phyloP scores from a whole-genome alignment of 2,329 filamentous ascomycete genomes.

The Thelonectria rubi region DNA sequence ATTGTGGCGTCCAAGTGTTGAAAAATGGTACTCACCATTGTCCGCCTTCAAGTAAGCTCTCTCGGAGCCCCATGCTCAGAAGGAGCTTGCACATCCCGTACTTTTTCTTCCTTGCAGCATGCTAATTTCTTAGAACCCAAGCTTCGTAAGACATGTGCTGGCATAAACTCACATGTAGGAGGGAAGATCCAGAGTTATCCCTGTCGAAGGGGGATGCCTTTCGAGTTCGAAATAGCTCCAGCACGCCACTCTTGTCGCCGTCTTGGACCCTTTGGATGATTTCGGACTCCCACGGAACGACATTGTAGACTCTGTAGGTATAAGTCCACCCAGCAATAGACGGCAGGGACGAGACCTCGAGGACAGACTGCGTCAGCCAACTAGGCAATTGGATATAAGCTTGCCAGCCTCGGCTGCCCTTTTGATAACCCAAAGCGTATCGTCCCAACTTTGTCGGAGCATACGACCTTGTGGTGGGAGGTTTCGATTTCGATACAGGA shows the following conservation, averaged over 20 bases:
- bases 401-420: slow-evolving; percentile 32
- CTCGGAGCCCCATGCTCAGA: slow-evolving; percentile 25
- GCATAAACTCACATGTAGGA: slow-evolving; percentile 31
- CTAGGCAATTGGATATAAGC: slow-evolving; percentile 35
- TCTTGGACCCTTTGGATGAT: slow-evolving; percentile 20
- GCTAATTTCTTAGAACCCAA: slow-evolving; percentile 23
- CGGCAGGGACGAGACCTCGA: slow-evolving; percentile 30
- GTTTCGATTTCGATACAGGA: not conserved
- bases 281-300: slow-evolving; percentile 26
- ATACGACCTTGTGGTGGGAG: not conserved
- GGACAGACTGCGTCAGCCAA: slow-evolving; percentile 36
- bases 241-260: slow-evolving; percentile 33
- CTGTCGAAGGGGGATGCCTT: slow-evolving; percentile 41
- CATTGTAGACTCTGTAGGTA: slow-evolving; percentile 37
- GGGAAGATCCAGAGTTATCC: slow-evolving; percentile 5
- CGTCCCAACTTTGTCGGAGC: slow-evolving; percentile 23
- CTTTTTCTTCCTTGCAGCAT: slow-evolving; percentile 12
- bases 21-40: too few species aligned
- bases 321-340: slow-evolving; percentile 32
- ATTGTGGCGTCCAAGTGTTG: too few species aligned
- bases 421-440: slow-evolving; percentile 20
- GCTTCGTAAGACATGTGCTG: too few species aligned
- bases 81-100: slow-evolving; percentile 33
- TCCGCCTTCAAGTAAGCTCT: slow-evolving; percentile 10
- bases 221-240: slow-evolving; percentile 32